Percentiles rank a stretch among this genome's conserved stretches.
Evolutionary conservation across 2,329 filamentous ascomycete genomes (phyloP).

Genomic region (Diaporthe citri): DNA sequence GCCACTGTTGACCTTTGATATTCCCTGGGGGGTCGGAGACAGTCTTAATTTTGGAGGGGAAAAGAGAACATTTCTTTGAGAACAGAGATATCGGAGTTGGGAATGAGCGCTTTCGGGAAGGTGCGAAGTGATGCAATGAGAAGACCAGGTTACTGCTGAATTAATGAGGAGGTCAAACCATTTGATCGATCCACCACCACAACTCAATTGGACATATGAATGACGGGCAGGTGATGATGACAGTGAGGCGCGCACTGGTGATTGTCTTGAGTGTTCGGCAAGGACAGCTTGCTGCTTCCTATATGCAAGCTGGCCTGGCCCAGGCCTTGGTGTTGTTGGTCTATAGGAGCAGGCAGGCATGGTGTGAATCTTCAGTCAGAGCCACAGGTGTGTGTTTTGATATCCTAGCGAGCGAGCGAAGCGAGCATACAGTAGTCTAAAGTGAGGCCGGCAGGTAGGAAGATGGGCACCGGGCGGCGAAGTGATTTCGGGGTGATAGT

Average conservation of each 20-base stretch:
- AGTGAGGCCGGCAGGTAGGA: neutral
- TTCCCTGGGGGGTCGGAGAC: neutral
- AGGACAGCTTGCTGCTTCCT: too few relatives aligned
- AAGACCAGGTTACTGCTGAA: slow-evolving; percentile 5
- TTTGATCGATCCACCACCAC: neutral
- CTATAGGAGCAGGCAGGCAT: neutral
- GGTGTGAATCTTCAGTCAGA: neutral
- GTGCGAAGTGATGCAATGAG: neutral
- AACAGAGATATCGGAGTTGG: slow-evolving; percentile 14
- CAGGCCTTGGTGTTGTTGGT: neutral
- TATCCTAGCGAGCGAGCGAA: neutral
- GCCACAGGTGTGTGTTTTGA: neutral
- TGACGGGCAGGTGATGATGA: neutral
- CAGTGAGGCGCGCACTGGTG: neutral
- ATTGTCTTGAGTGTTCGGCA: too few relatives aligned
- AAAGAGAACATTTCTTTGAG: neutral
- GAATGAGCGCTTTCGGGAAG: neutral
- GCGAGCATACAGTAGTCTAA: neutral
- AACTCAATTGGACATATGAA: neutral
- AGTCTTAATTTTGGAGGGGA: slow-evolving; percentile 9
- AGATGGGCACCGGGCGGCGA: neutral
- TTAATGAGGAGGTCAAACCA: slow-evolving; percentile 9
- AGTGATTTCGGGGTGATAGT: neutral
- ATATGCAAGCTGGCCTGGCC: neutral
- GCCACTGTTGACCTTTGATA: slow-evolving; percentile 22